Evolutionary conservation across 257 asterid genomes (phyloP).

Genomic region (Solanum bukasovii): DNA sequence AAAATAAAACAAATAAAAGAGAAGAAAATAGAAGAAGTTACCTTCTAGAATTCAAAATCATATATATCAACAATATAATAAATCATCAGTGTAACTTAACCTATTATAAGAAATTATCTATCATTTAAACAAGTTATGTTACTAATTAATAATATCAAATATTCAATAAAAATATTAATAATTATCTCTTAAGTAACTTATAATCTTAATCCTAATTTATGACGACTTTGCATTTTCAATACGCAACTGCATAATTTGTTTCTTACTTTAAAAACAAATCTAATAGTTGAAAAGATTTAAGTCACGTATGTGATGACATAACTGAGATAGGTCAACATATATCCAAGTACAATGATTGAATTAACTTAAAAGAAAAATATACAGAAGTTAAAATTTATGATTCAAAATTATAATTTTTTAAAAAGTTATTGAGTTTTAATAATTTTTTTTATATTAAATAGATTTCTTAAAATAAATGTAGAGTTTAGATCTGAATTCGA

Average conservation of each 20-base stretch:
- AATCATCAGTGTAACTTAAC: not conserved
- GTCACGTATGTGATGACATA: not conserved
- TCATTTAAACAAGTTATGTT: not conserved
- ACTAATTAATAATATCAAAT: not conserved
- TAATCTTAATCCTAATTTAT: not conserved
- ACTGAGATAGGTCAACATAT: not conserved
- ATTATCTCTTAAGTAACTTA: not conserved
- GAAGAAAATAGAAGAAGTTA: not conserved
- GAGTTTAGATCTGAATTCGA: not conserved
- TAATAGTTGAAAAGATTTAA: not conserved
- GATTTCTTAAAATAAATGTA: not conserved
- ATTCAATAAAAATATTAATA: not conserved
- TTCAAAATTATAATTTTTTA: no score
- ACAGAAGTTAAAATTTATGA: not conserved
- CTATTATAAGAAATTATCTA: not conserved
- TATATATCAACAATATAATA: not conserved
- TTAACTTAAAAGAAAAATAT: no score
- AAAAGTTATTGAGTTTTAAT: not conserved
- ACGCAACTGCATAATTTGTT: not conserved
- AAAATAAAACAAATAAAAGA: not conserved
- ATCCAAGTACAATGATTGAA: not conserved
- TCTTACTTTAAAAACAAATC: not conserved
- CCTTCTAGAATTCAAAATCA: not conserved
- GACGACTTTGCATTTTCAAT: not conserved
- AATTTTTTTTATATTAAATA: not conserved